A percentile compares a stretch with the other conserved stretches of the same genome.
These are phyloP conservation scores for Lactarius psammicola DNA, from an alignment of 768 basidiomycete species.

Conservation along the genomic window DNA sequence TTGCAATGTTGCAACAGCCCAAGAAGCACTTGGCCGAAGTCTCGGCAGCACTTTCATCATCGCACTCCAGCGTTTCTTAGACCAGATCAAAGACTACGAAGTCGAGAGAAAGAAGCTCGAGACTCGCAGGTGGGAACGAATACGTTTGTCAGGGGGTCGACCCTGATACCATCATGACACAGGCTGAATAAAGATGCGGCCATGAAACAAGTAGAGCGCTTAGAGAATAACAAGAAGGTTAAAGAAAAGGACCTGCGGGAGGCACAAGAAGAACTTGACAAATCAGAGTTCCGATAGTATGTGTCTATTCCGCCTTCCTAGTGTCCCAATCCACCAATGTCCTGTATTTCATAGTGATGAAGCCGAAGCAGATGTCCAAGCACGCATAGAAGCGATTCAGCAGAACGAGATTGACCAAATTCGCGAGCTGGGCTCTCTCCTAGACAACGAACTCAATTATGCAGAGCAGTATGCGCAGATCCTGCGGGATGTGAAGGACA, in stretches of 20 bases:
- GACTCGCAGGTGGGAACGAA: slow-evolving; percentile 60
- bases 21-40: slow-evolving; percentile 74
- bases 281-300: slow-evolving; percentile 57
- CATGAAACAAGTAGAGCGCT: slow-evolving; percentile 62
- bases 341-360: slow-evolving; percentile 60
- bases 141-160: slow-evolving; percentile 22
- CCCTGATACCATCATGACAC: background rate
- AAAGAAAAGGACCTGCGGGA: slow-evolving; percentile 71
- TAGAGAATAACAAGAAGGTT: slow-evolving; percentile 73
- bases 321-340: slow-evolving; percentile 6
- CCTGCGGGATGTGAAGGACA: slow-evolving; percentile 61
- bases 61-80: slow-evolving; percentile 61
- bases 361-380: slow-evolving; percentile 78
- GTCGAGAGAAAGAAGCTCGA: slow-evolving; percentile 81
- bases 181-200: slow-evolving; percentile 82
- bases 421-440: slow-evolving; percentile 63
- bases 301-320: slow-evolving; percentile 16
- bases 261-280: slow-evolving; percentile 79
- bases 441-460: slow-evolving; percentile 74
- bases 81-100: slow-evolving; percentile 84
- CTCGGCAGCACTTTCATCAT: slow-evolving; percentile 72
- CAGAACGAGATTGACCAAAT: slow-evolving; percentile 74
- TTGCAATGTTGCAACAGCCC: slow-evolving; percentile 79
- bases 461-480: slow-evolving; percentile 72
- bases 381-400: slow-evolving; percentile 75